These are phyloP conservation scores for Paecilomyces sp. DNA, from an alignment of 2,329 filamentous ascomycete genomes.

Conservation along the genomic window DNA sequence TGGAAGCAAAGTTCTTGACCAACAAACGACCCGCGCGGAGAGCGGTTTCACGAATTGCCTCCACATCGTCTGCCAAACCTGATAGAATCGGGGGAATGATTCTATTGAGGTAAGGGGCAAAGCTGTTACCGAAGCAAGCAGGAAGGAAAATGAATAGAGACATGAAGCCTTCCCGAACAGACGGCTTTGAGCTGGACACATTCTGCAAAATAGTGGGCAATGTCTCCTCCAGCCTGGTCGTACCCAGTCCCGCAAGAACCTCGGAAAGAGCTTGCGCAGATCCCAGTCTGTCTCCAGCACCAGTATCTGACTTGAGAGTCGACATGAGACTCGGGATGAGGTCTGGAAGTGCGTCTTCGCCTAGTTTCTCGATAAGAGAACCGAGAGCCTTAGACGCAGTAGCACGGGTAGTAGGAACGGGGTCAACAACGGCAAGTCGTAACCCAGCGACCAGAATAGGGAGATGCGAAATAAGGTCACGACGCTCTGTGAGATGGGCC, in stretches of 20 bases:
- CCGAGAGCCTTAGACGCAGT: slow-evolving; percentile 94
- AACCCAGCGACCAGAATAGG: slow-evolving; percentile 88
- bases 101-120: slow-evolving; percentile 87
- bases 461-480: slow-evolving; percentile 83
- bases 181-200: slow-evolving; percentile 79
- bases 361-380: slow-evolving; percentile 95
- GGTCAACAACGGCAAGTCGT: slow-evolving; percentile 83
- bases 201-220: slow-evolving; percentile 95
- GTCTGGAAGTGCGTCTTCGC: slow-evolving; percentile 92
- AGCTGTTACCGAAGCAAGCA: slow-evolving; percentile 98
- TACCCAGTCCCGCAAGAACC: slow-evolving; percentile 90
- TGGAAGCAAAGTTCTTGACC: slow-evolving; percentile 96
- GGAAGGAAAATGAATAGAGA: slow-evolving; percentile 98
- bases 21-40: slow-evolving; percentile 86
- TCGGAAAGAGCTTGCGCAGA: slow-evolving; percentile 95
- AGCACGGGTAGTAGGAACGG: slow-evolving; percentile 90
- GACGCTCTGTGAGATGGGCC: slow-evolving; percentile 92
- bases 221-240: slow-evolving; percentile 86
- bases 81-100: slow-evolving; percentile 94
- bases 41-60: slow-evolving; percentile 95
- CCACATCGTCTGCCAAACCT: slow-evolving; percentile 89
- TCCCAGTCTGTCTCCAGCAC: slow-evolving; percentile 89
- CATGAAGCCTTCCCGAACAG: slow-evolving; percentile 98
- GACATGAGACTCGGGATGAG: slow-evolving; percentile 97
- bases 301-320: slow-evolving; percentile 93